Evolutionary conservation across 2,329 filamentous ascomycete genomes (phyloP).

Genomic region (Trichoderma atrobrunneum): DNA sequence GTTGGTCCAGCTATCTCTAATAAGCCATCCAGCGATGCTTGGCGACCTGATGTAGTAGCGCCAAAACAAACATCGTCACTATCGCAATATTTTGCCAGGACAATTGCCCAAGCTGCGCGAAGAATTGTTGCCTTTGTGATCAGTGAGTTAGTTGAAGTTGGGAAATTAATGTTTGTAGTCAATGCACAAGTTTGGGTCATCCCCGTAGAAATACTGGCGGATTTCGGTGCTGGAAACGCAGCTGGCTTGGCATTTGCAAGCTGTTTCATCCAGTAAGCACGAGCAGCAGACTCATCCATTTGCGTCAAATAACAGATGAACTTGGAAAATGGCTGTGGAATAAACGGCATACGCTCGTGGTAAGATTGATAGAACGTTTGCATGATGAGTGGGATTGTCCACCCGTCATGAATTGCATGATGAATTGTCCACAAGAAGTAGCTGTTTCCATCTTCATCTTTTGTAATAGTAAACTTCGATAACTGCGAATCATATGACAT

Average conservation of each 20-base stretch:
- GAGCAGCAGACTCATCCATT: conserved; percentile 2
- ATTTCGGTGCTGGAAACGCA: background rate
- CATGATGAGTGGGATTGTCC: background rate
- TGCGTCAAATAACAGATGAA: background rate
- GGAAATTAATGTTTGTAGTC: background rate
- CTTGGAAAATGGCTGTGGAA: background rate
- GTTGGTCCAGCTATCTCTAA: conserved; percentile 15
- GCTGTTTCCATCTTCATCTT: background rate
- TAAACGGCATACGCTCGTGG: background rate
- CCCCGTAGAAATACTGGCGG: background rate
- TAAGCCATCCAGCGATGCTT: background rate
- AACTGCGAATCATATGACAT: background rate
- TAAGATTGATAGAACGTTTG: background rate
- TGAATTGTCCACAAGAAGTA: conserved; percentile 9
- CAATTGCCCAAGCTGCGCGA: conserved; percentile 11
- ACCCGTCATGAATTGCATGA: conserved; percentile 10
- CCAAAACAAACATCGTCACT: conserved; percentile 15
- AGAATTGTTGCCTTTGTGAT: background rate
- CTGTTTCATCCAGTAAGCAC: background rate
- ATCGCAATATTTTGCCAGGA: background rate
- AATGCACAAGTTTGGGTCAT: background rate
- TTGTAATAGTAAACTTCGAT: background rate
- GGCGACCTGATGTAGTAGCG: background rate
- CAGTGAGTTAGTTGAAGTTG: background rate
- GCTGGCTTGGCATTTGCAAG: background rate